Evolutionary conservation across 2,329 filamentous ascomycete genomes (phyloP).

Genomic region (Metarhizium anisopliae): DNA sequence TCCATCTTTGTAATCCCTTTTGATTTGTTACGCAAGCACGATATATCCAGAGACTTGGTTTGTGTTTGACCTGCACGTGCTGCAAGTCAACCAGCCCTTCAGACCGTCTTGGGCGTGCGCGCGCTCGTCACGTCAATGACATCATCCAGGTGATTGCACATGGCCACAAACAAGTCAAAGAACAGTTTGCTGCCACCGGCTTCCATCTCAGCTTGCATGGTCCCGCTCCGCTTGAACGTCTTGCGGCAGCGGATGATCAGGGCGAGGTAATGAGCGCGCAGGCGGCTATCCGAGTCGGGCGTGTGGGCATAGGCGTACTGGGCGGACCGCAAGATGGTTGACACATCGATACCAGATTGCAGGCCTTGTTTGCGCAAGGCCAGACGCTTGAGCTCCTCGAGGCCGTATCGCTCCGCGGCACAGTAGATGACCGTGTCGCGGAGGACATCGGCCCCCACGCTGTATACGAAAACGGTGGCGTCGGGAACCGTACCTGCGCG

Average conservation of each 20-base stretch:
- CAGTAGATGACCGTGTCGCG: conserved; percentile 95
- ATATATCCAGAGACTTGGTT: conserved; percentile 13
- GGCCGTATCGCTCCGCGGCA: conserved; percentile 78
- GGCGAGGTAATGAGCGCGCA: conserved; percentile 94
- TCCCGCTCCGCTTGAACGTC: conserved; percentile 96
- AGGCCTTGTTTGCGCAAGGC: conserved; percentile 90
- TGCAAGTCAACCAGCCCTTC: conserved; percentile 17
- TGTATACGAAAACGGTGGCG: conserved; percentile 60
- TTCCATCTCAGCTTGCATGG: conserved; percentile 99
- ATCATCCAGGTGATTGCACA: conserved; percentile 98
- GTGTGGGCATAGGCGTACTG: conserved; percentile 95
- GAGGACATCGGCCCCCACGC: conserved; percentile 67
- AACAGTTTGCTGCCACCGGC: conserved; percentile 82
- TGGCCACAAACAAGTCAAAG: conserved; percentile 96
- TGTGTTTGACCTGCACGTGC: conserved; percentile 5
- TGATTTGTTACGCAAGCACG: neutral
- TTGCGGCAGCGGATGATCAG: conserved; percentile 95
- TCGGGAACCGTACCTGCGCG: conserved; percentile 37
- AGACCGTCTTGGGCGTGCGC: conserved; percentile 49
- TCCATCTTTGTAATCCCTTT: conserved; percentile 10
- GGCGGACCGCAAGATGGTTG: conserved; percentile 82
- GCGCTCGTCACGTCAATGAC: conserved; percentile 77
- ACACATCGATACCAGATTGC: conserved; percentile 85
- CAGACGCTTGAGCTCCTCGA: conserved; percentile 87
- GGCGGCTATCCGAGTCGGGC: conserved; percentile 80